Conservation (phyloP, 2,329 filamentous ascomycete genomes). For the Aspergillus pseudoviridinutans region DNA sequence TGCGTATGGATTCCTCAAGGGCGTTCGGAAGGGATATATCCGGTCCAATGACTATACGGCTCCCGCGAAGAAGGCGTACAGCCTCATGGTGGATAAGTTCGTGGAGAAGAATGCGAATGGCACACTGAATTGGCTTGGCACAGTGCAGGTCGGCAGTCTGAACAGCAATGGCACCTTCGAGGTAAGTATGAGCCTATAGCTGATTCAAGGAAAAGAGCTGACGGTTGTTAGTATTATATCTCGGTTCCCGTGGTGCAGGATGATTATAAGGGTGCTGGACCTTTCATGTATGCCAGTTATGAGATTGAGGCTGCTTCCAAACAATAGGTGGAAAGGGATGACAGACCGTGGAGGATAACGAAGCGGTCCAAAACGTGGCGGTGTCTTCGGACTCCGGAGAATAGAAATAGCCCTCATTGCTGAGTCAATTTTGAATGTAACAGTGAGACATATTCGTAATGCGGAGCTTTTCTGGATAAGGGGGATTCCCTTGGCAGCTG, state of each 20-base stretch:
- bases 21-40: constrained; percentile 10
- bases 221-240: constrained; percentile 9
- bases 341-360: background rate
- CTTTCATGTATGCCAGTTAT: constrained; percentile 16
- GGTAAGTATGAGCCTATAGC: constrained; percentile 2
- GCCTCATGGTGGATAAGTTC: constrained; percentile 1
- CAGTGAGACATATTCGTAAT: background rate
- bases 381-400: background rate
- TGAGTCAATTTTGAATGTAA: background rate
- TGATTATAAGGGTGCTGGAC: constrained; percentile 12
- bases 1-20: constrained; percentile 11
- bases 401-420: background rate
- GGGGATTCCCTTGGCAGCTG: background rate
- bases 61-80: constrained; percentile 5
- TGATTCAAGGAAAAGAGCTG: background rate
- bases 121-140: constrained; percentile 13
- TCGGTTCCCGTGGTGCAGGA: constrained; percentile 13
- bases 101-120: constrained; percentile 8
- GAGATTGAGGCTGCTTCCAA: constrained; percentile 8
- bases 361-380: background rate
- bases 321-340: background rate
- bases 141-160: constrained; percentile 14
- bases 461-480: background rate
- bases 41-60: constrained; percentile 1
- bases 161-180: constrained; percentile 11